Conservation (phyloP, 2,329 filamentous ascomycete genomes). For the Knoxdaviesia capensis region DNA sequence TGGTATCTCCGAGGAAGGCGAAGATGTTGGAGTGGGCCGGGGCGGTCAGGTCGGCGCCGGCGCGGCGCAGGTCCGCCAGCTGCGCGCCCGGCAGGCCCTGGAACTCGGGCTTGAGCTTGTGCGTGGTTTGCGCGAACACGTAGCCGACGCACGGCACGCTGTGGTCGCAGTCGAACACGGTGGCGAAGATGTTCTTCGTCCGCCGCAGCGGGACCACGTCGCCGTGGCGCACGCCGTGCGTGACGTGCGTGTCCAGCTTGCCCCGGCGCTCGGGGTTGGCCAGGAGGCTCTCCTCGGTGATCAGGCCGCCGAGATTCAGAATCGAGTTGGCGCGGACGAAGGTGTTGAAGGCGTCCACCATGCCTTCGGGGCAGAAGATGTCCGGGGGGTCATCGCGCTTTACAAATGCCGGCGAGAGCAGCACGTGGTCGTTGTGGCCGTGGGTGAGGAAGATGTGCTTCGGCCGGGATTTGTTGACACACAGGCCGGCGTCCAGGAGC, state of each 20-base stretch:
- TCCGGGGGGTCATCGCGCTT: slow-evolving; percentile 23
- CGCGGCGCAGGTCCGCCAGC: slow-evolving; percentile 16
- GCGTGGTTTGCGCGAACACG: slow-evolving; percentile 19
- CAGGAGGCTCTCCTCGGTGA: slow-evolving; percentile 10
- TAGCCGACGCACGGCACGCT: slow-evolving; percentile 26
- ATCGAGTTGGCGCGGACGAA: slow-evolving; percentile 19
- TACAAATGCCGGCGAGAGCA: slow-evolving; percentile 21
- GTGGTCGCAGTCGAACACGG: slow-evolving; percentile 24
- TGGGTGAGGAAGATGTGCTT: slow-evolving; percentile 30
- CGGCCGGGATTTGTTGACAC: slow-evolving; percentile 22
- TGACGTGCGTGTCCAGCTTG: slow-evolving; percentile 18
- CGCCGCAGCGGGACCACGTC: slow-evolving; percentile 16
- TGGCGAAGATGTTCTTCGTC: slow-evolving; percentile 16
- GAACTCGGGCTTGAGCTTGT: slow-evolving; percentile 19
- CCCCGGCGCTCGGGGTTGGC: slow-evolving; percentile 6
- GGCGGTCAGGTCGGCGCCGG: slow-evolving; percentile 18
- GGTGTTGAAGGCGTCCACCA: slow-evolving; percentile 17
- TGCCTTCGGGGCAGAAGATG: slow-evolving; percentile 21
- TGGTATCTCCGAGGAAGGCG: slow-evolving; percentile 27
- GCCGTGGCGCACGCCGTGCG: slow-evolving; percentile 15
- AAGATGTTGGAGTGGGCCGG: slow-evolving; percentile 19
- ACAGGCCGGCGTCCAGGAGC: slow-evolving; percentile 25
- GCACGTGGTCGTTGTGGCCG: slow-evolving; percentile 25
- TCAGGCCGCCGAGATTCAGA: slow-evolving; percentile 19
- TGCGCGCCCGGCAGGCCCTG: slow-evolving; percentile 13